These are phyloP conservation scores for Suillus subalutaceus DNA, from an alignment of 768 basidiomycete genomes.

Conservation along the genomic window DNA sequence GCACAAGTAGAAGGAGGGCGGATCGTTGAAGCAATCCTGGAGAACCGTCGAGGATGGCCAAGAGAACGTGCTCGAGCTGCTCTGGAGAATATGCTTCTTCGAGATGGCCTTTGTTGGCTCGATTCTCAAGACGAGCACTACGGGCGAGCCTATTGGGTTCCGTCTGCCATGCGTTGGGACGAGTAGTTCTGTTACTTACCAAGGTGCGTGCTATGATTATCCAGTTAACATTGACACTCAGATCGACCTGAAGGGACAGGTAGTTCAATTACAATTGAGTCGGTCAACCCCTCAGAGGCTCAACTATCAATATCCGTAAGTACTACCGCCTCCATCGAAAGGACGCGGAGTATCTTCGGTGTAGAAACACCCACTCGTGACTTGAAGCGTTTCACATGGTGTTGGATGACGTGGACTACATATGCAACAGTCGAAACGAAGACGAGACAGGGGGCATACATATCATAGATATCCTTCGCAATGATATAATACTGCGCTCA, in stretches of 20 bases:
- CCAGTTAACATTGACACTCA: background rate
- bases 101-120: slow-evolving; percentile 93
- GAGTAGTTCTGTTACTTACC: slow-evolving; percentile 35
- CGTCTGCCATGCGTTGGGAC: slow-evolving; percentile 87
- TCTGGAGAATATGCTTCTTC: slow-evolving; percentile 86
- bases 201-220: background rate
- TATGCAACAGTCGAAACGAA: no score
- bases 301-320: background rate
- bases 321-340: background rate
- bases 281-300: background rate
- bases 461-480: no score
- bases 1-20: slow-evolving; percentile 71
- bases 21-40: slow-evolving; percentile 65
- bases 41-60: slow-evolving; percentile 73
- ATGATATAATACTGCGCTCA: no score
- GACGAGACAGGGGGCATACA: no score
- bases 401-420: no score
- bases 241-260: background rate
- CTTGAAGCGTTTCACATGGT: no score
- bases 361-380: no score
- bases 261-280: background rate
- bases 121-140: slow-evolving; percentile 81
- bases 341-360: no score
- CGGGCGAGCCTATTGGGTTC: slow-evolving; percentile 83
- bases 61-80: slow-evolving; percentile 74